Percentiles rank a stretch among this genome's conserved stretches.
phyloP scores from a whole-genome alignment of 176 grass and related monocot species.

The Bolboschoenus planiculmis region DNA sequence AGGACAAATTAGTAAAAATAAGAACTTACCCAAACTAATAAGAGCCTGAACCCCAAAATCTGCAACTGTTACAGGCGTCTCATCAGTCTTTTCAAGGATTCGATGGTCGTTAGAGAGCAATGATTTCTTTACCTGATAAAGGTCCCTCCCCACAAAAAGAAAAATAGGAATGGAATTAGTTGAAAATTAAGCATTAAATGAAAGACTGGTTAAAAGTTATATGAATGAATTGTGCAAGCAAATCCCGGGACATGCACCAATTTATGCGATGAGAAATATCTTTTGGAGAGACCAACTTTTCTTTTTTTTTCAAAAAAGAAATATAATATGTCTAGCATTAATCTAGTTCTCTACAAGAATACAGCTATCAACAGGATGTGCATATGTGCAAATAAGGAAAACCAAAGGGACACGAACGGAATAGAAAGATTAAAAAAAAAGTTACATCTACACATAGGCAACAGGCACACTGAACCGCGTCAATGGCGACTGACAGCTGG shows the following conservation, averaged over 20 bases:
- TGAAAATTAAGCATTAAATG: not conserved
- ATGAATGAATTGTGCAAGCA: not conserved
- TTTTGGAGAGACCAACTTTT: not conserved
- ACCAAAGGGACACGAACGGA: not conserved
- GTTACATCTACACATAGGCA: conserved; percentile 70
- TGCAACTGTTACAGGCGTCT: conserved; percentile 66
- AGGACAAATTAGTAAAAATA: not conserved
- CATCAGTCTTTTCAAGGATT: conserved; percentile 82
- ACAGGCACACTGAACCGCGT: conserved; percentile 65
- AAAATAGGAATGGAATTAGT: not conserved
- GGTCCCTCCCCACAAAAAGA: not conserved
- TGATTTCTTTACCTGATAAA: conserved; percentile 70
- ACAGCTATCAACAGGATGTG: not conserved
- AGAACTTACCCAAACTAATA: conserved; percentile 66
- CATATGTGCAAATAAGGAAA: not conserved
- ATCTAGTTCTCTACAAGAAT: not conserved
- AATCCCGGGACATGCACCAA: too few species aligned
- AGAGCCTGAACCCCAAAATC: conserved; percentile 95
- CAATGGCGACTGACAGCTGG: conserved; percentile 50
- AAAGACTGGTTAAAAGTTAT: not conserved
- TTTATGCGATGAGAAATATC: not conserved
- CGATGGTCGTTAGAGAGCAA: conserved; percentile 49
- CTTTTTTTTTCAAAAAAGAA: not conserved
- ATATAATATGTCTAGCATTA: not conserved
- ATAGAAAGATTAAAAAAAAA: conserved; percentile 12